These are phyloP conservation scores for Pestalotiopsis sp. DNA, from an alignment of 2,329 filamentous ascomycete genomes.

Conservation along the genomic window DNA sequence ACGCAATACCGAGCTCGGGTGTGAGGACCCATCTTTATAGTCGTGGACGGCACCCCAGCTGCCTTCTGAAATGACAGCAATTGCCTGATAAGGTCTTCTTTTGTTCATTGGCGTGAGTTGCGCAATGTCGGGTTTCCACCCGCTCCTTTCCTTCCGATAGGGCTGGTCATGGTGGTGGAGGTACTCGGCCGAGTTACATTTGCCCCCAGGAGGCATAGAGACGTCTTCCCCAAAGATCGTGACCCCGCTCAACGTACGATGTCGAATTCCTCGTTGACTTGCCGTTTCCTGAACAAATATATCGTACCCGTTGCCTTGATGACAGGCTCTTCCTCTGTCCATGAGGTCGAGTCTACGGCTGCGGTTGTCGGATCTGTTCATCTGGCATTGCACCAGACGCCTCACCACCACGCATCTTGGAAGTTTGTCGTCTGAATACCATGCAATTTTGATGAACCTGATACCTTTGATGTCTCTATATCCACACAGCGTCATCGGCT, in stretches of 20 bases:
- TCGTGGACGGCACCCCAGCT: neutral
- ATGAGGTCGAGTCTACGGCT: neutral
- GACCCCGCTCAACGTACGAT: neutral
- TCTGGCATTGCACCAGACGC: fast-evolving
- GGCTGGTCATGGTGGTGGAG: neutral
- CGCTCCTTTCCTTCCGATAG: neutral
- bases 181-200: neutral
- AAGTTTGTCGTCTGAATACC: neutral
- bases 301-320: neutral
- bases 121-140: neutral
- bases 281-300: neutral
- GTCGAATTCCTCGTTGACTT: neutral
- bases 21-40: slow-evolving; percentile 8
- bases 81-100: neutral
- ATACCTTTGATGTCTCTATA: slow-evolving; percentile 24
- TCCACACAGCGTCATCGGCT: slow-evolving; percentile 38
- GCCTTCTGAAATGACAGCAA: neutral
- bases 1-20: slow-evolving; percentile 11
- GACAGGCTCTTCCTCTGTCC: neutral
- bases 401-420: neutral
- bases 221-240: neutral
- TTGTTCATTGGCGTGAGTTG: neutral
- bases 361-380: neutral
- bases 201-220: neutral
- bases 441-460: neutral